Conservation (phyloP, 768 basidiomycete species). For the Brasilioporus rufonigricans region DNA sequence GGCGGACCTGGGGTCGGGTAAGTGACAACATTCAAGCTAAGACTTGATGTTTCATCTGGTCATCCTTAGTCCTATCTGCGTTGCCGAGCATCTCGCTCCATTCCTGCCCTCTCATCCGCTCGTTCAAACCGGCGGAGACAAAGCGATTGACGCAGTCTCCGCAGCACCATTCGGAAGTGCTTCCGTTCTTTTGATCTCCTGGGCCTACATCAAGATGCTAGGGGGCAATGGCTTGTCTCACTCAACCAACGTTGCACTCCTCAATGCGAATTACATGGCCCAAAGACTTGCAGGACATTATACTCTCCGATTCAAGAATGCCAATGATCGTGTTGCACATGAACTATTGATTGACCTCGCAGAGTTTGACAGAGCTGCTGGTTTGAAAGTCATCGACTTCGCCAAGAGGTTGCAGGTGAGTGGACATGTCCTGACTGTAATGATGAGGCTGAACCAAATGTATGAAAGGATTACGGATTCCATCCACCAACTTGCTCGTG, state of each 20-base stretch:
- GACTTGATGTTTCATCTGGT: background rate
- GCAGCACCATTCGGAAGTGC: constrained; percentile 94
- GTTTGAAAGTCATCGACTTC: constrained; percentile 92
- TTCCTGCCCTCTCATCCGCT: constrained; percentile 91
- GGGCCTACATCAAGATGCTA: constrained; percentile 99
- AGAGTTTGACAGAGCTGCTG: constrained; percentile 89
- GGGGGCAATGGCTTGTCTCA: constrained; percentile 87
- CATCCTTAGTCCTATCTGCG: constrained; percentile 81
- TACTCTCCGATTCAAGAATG: constrained; percentile 84
- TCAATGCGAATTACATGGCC: constrained; percentile 98
- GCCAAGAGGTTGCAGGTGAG: constrained; percentile 89
- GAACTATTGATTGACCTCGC: constrained; percentile 94
- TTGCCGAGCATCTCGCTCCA: constrained; percentile 87
- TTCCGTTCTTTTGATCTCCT: constrained; percentile 93
- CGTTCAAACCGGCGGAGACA: constrained; percentile 59
- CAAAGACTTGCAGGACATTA: constrained; percentile 82
- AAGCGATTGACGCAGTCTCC: constrained; percentile 83
- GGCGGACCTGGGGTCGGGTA: constrained; percentile 96
- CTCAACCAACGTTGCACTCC: constrained; percentile 81
- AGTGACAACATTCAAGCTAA: constrained; percentile 14
- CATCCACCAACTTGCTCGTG: constrained; percentile 98
- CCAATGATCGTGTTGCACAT: constrained; percentile 90
- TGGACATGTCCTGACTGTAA: background rate
- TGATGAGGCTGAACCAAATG: background rate
- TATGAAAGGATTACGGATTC: constrained; percentile 78